These are phyloP conservation scores for Prillingera fragicola DNA, from an alignment of 1,284 basidiomycete genomes.

Conservation along the genomic window DNA sequence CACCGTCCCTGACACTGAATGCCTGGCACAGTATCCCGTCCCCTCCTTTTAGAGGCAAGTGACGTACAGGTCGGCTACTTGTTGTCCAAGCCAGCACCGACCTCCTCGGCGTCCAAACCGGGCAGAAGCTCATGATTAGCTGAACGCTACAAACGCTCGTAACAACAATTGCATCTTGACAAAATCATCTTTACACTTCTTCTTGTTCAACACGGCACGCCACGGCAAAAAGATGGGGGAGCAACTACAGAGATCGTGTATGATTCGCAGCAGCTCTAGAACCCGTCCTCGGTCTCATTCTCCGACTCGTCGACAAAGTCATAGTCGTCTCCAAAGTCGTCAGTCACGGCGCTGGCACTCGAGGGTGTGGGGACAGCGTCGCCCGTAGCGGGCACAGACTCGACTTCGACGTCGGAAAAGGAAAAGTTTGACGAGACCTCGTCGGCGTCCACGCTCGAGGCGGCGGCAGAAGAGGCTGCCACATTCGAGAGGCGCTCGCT, in stretches of 20 bases:
- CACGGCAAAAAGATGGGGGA: not conserved
- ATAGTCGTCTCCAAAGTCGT: constrained; percentile 10
- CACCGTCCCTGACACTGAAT: too few relatives aligned
- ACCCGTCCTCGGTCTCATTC: constrained; percentile 19
- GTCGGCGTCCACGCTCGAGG: constrained; percentile 8
- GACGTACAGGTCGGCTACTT: too few relatives aligned
- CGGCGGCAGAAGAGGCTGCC: constrained; percentile 7
- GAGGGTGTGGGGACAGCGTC: not conserved
- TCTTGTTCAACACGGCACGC: not conserved
- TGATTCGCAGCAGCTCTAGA: constrained; percentile 4
- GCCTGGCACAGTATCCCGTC: too few relatives aligned
- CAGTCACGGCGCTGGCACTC: not conserved
- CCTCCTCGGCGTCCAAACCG: too few relatives aligned
- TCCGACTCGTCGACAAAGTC: constrained; percentile 19
- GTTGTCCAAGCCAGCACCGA: too few relatives aligned
- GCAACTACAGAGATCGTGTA: not conserved
- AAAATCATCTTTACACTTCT: not conserved
- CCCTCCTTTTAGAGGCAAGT: too few relatives aligned
- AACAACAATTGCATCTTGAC: too few relatives aligned
- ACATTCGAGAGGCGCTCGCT: constrained; percentile 4
- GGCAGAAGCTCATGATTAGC: too few relatives aligned
- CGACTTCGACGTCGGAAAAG: constrained; percentile 14
- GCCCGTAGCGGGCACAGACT: constrained; percentile 4
- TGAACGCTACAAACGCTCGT: too few relatives aligned
- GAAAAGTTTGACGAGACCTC: constrained; percentile 15